Conservation (phyloP, 345 rosid species). For the Kandelia obovata region DNA sequence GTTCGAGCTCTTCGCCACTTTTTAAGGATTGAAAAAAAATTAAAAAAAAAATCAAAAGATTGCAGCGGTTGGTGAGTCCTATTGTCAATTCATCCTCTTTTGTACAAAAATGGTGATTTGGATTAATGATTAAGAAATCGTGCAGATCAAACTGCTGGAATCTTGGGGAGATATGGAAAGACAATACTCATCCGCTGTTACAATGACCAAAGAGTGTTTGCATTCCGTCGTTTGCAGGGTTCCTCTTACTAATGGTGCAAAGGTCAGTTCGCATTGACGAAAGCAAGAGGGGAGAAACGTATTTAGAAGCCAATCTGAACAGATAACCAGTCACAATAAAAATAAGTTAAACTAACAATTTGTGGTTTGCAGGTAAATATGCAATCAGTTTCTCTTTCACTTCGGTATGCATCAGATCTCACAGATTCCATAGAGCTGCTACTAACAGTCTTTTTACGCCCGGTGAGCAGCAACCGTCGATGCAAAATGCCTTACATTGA, state of each 20-base stretch:
- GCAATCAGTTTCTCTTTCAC: slow-evolving; percentile 34
- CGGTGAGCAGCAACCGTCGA: slow-evolving; percentile 32
- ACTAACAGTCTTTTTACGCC: slow-evolving; percentile 28
- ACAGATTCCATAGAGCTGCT: slow-evolving; percentile 43
- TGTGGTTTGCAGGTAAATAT: slow-evolving; percentile 39
- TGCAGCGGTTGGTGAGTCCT: too few species aligned
- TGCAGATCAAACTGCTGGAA: slow-evolving; percentile 63
- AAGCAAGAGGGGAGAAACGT: neutral
- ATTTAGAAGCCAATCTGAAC: too few species aligned
- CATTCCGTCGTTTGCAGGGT: slow-evolving; percentile 59
- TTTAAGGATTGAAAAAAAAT: too few species aligned
- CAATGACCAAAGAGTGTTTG: slow-evolving; percentile 49
- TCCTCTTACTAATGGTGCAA: slow-evolving; percentile 61
- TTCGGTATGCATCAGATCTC: slow-evolving; percentile 51
- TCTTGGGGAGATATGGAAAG: slow-evolving; percentile 71
- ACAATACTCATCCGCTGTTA: slow-evolving; percentile 45
- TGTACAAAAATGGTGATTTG: too few species aligned
- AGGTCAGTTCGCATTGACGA: slow-evolving; percentile 36
- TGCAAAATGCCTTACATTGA: neutral
- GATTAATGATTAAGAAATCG: neutral
- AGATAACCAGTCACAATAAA: neutral
- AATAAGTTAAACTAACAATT: neutral
- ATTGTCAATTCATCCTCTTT: too few species aligned
- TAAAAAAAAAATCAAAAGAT: neutral
- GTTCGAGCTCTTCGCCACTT: neutral